A percentile compares a stretch with the other conserved stretches of the same genome.
Conservation (phyloP, 83 land plant genomes). For the Diphasiastrum complanatum region DNA sequence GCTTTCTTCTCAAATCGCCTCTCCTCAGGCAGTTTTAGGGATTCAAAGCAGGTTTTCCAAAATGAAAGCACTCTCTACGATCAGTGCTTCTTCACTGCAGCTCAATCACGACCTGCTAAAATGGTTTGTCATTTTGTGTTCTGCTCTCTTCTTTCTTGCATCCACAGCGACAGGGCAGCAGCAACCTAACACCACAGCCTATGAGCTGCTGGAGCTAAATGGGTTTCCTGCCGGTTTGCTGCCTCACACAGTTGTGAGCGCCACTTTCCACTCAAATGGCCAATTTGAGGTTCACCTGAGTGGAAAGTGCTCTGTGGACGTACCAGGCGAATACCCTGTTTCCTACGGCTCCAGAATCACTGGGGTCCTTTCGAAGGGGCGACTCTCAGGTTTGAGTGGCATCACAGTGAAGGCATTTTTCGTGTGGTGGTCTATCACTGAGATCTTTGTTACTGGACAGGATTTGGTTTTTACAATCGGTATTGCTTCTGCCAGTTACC, state of each 20-base stretch:
- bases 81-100: too few relatives aligned
- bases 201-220: not conserved
- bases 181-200: too few relatives aligned
- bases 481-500: too few relatives aligned
- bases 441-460: not conserved
- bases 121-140: too few relatives aligned
- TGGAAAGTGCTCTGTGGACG: not conserved
- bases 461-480: not conserved
- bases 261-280: not conserved
- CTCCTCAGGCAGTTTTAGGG: too few relatives aligned
- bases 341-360: not conserved
- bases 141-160: too few relatives aligned
- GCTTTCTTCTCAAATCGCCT: too few relatives aligned
- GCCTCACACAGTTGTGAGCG: not conserved
- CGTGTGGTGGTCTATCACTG: not conserved
- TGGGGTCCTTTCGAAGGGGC: not conserved
- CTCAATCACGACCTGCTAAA: too few relatives aligned
- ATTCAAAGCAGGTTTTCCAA: too few relatives aligned
- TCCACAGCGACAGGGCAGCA: too few relatives aligned
- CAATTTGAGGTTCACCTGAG: not conserved
- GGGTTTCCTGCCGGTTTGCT: not conserved
- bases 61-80: too few relatives aligned
- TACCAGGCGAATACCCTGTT: not conserved
- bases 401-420: not conserved
- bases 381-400: not conserved